Percentiles rank a stretch among this genome's conserved stretches.
phyloP scores from a whole-genome alignment of 2,329 filamentous ascomycete genomes.

The Nigrospora sphaerica region DNA sequence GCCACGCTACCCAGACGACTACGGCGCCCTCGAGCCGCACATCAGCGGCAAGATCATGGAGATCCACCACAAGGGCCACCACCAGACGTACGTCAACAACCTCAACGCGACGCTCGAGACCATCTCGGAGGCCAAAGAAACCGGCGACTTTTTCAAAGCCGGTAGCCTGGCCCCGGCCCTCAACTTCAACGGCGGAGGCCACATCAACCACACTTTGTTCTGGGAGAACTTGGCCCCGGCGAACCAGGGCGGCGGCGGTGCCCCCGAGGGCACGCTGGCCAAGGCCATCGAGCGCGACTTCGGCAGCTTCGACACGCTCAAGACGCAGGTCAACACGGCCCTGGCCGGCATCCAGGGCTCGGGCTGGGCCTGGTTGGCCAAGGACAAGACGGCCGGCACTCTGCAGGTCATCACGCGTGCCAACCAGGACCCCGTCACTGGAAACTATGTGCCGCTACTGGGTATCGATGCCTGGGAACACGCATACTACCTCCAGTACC shows the following conservation, averaged over 20 bases:
- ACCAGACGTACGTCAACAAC: constrained; percentile 74
- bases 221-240: constrained; percentile 59
- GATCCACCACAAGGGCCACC: constrained; percentile 76
- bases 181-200: constrained; percentile 62
- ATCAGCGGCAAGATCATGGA: constrained; percentile 81
- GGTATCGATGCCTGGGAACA: constrained; percentile 62
- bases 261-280: constrained; percentile 38
- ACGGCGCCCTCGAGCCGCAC: constrained; percentile 79
- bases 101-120: constrained; percentile 66
- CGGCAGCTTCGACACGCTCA: constrained; percentile 46
- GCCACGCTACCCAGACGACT: constrained; percentile 63
- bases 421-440: constrained; percentile 55
- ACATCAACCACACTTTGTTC: constrained; percentile 61
- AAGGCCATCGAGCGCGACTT: constrained; percentile 46
- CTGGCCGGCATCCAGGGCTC: constrained; percentile 56
- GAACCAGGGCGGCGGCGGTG: constrained; percentile 31
- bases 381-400: constrained; percentile 38
- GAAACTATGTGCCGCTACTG: constrained; percentile 41
- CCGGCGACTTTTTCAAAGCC: constrained; percentile 32
- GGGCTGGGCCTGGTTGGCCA: constrained; percentile 62
- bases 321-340: constrained; percentile 44
- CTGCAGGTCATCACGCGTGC: constrained; percentile 55
- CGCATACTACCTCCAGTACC: constrained; percentile 57
- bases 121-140: constrained; percentile 50
- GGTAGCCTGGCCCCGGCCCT: constrained; percentile 28